Evolutionary conservation across 176 grass and related monocot species (phyloP), one percentile per base, ranked within the genome.

Genomic region (Carex littledalei): DNA sequence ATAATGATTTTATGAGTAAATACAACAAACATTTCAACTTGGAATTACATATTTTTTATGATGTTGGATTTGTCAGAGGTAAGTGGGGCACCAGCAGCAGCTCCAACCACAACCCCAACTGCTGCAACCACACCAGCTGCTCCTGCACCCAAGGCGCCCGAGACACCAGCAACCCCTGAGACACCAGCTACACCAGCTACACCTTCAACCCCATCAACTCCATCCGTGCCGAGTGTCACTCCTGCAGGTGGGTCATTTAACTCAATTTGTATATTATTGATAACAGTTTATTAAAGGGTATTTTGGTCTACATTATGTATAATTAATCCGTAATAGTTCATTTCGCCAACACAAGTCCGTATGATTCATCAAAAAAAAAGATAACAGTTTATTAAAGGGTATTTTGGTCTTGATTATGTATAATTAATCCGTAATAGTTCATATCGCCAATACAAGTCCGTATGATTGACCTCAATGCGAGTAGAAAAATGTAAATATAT

Each of bases 171-270:
- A 6, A 56, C 63, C 2, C 56, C 90, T 50, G 47, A 50, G 47
- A 50, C 47, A 50, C 47, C 47, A 26, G 26, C 57, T 8, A 50
- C 47, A 50, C 47, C 47, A 26, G 26, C 57, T 8, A 83, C 80
- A 7, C 78, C 85, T 20, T 14, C 78, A 4, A 60, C 63, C 0
- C 24, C 64, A 31, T 54, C 80, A 7, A 53, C 84, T 50, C 84
- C 79, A 5, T 72, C 84, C 2, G 88, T 90, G 5, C 58, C 89
- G 0, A 85, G 7, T 52, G 69, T 16, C 2, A 34, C 89, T 5
- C 86, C 88, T 37, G 80, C 89, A 89, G 91, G 89, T 86, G 32
- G 39, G 59, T 43, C 24, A 79, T 20, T 21, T 18, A 68, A 70
- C 15, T 73, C 22, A 21, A 62, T 12, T 59, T 43, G 57, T 66